Evolutionary conservation across 2,329 filamentous ascomycete species (phyloP).

Genomic region (Cryoendolithus antarcticus): DNA sequence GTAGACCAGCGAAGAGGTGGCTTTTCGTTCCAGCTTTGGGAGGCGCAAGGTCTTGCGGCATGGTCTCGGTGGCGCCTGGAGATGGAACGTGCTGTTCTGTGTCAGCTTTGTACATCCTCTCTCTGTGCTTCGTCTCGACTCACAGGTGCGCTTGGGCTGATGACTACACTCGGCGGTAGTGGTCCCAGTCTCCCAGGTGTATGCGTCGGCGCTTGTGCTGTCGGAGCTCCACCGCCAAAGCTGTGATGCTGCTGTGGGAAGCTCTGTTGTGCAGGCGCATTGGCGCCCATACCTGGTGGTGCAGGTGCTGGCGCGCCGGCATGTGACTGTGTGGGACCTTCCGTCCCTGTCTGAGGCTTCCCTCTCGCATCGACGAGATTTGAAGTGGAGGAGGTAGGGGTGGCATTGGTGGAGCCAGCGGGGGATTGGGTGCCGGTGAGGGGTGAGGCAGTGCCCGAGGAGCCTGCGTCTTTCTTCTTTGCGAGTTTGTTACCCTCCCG

Average conservation of each 20-base stretch:
- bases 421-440: constrained; percentile 46
- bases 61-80: constrained; percentile 87
- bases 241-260: constrained; percentile 4
- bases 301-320: constrained; percentile 27
- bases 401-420: constrained; percentile 50
- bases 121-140: constrained; percentile 25
- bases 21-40: constrained; percentile 88
- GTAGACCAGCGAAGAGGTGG: constrained; percentile 73
- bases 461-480: constrained; percentile 43
- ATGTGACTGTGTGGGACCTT: constrained; percentile 30
- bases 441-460: constrained; percentile 65
- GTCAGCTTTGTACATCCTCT: too few species aligned
- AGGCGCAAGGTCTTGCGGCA: constrained; percentile 92
- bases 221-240: constrained; percentile 6
- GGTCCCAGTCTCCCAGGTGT: constrained; percentile 19
- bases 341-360: constrained; percentile 53
- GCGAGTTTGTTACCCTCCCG: constrained; percentile 54
- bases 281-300: constrained; percentile 5
- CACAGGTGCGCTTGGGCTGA: constrained; percentile 88
- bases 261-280: constrained; percentile 1
- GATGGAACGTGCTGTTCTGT: constrained; percentile 66
- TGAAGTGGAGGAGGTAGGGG: constrained; percentile 80
- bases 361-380: constrained; percentile 75
- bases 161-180: constrained; percentile 64
- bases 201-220: constrained; percentile 15